These are phyloP conservation scores for Pythium guiyangense DNA, from an alignment of 352 stramenopile genomes.

Conservation along the genomic window DNA sequence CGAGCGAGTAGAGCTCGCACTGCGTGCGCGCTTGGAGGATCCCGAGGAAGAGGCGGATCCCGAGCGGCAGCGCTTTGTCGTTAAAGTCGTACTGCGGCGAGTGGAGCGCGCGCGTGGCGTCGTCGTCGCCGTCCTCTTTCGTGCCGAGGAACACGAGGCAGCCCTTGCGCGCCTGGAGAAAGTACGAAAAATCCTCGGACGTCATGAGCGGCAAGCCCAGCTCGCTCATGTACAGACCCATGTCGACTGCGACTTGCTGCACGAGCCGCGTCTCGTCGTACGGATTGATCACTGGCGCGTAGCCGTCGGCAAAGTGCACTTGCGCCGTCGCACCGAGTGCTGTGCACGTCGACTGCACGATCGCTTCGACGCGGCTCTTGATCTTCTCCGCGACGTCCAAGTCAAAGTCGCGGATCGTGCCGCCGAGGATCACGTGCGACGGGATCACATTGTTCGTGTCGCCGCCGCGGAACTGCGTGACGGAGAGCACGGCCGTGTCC, in stretches of 20 bases:
- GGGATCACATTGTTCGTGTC: slow-evolving; percentile 96
- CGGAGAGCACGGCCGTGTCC: slow-evolving; percentile 90
- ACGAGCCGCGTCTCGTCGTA: slow-evolving; percentile 76
- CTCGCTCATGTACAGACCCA: slow-evolving; percentile 71
- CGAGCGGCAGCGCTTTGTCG: slow-evolving; percentile 76
- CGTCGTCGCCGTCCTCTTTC: slow-evolving; percentile 54
- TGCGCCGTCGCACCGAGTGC: slow-evolving; percentile 69
- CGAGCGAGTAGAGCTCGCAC: slow-evolving; percentile 55
- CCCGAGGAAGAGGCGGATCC: slow-evolving; percentile 75
- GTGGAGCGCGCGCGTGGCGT: slow-evolving; percentile 61
- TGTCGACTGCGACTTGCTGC: slow-evolving; percentile 69
- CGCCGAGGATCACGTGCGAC: slow-evolving; percentile 67
- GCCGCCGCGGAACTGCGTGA: slow-evolving; percentile 90
- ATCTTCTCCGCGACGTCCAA: slow-evolving; percentile 80
- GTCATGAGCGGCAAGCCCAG: slow-evolving; percentile 89
- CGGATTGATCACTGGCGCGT: slow-evolving; percentile 74
- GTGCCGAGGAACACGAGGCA: slow-evolving; percentile 86
- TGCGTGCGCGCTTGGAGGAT: slow-evolving; percentile 66
- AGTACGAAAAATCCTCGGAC: slow-evolving; percentile 94
- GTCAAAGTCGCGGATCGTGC: slow-evolving; percentile 93
- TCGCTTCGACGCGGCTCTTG: slow-evolving; percentile 74
- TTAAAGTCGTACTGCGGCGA: slow-evolving; percentile 85
- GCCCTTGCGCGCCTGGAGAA: slow-evolving; percentile 71
- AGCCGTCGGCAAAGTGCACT: slow-evolving; percentile 66
- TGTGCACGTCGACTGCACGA: slow-evolving; percentile 83